These are phyloP conservation scores for Dentipellis sp. DNA, from an alignment of 768 basidiomycete species.

Conservation along the genomic window DNA sequence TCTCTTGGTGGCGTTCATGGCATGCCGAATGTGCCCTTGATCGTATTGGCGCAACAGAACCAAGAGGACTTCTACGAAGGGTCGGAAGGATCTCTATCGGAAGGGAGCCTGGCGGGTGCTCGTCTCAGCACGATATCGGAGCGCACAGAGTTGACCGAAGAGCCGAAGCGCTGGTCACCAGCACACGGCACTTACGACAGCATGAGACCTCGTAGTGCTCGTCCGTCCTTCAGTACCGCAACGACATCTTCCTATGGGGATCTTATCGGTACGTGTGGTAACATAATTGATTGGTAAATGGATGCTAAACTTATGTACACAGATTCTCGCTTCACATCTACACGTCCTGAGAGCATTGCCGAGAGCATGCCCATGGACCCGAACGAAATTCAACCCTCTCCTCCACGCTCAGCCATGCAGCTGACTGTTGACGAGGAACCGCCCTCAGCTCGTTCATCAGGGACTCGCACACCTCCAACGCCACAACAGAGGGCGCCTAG, in stretches of 20 bases:
- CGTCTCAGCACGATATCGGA: slow-evolving; percentile 16
- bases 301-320: background rate
- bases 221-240: slow-evolving; percentile 12
- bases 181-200: background rate
- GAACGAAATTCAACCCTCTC: slow-evolving; percentile 53
- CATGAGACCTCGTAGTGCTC: slow-evolving; percentile 1
- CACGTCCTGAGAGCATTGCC: slow-evolving; percentile 1
- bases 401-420: slow-evolving; percentile 57
- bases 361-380: slow-evolving; percentile 29
- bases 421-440: slow-evolving; percentile 1
- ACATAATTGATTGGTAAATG: background rate
- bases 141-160: slow-evolving; percentile 11
- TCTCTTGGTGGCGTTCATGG: slow-evolving; percentile 22
- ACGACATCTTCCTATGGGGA: slow-evolving; percentile 55
- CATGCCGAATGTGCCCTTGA: slow-evolving; percentile 44
- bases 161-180: slow-evolving; percentile 4
- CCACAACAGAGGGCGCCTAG: slow-evolving; percentile 23
- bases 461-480: slow-evolving; percentile 24
- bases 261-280: slow-evolving; percentile 38
- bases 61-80: slow-evolving; percentile 20
- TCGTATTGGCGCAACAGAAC: slow-evolving; percentile 51
- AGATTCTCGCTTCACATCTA: slow-evolving; percentile 11
- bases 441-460: slow-evolving; percentile 28
- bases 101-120: background rate
- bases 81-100: slow-evolving; percentile 5